Evolutionary conservation across 495 filamentous ascomycete genomes (phyloP).

Genomic region (Amorphotheca resinae): DNA sequence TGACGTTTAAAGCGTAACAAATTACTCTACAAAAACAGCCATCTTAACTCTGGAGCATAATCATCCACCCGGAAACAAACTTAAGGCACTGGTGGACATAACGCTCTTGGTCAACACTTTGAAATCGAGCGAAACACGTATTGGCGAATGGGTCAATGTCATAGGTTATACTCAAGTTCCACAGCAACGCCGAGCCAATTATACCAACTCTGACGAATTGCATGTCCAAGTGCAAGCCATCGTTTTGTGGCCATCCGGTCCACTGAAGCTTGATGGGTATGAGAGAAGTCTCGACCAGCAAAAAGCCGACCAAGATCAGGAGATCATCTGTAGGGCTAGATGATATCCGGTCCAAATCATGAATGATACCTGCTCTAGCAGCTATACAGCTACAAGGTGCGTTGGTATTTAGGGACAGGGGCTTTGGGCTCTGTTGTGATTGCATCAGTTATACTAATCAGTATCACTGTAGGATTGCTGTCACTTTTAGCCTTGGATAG

Average conservation of each 20-base stretch:
- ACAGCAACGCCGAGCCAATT: neutral
- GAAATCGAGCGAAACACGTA: slow-evolving; percentile 47
- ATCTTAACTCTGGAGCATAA: slow-evolving; percentile 55
- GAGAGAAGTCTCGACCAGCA: slow-evolving; percentile 30
- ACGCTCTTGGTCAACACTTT: slow-evolving; percentile 53
- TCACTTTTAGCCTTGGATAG: too few species aligned
- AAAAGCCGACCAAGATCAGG: neutral
- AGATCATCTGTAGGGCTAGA: too few species aligned
- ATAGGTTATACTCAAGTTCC: slow-evolving; percentile 58
- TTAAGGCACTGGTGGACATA: slow-evolving; percentile 52
- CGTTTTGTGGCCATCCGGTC: slow-evolving; percentile 52
- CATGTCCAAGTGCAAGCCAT: slow-evolving; percentile 44
- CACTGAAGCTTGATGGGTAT: slow-evolving; percentile 51
- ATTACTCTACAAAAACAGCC: slow-evolving; percentile 49
- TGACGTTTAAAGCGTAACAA: slow-evolving; percentile 43
- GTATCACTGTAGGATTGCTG: too few species aligned
- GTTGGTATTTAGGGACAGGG: too few species aligned
- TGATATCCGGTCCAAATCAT: too few species aligned
- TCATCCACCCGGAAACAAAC: slow-evolving; percentile 33
- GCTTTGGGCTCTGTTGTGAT: too few species aligned
- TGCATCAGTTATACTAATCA: too few species aligned
- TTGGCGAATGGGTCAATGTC: slow-evolving; percentile 86
- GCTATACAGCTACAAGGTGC: too few species aligned
- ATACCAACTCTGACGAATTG: neutral
- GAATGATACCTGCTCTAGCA: too few species aligned